Evolutionary conservation across 192 early-diverging fungal genomes (phyloP).

Genomic region (Thamnidium elegans): DNA sequence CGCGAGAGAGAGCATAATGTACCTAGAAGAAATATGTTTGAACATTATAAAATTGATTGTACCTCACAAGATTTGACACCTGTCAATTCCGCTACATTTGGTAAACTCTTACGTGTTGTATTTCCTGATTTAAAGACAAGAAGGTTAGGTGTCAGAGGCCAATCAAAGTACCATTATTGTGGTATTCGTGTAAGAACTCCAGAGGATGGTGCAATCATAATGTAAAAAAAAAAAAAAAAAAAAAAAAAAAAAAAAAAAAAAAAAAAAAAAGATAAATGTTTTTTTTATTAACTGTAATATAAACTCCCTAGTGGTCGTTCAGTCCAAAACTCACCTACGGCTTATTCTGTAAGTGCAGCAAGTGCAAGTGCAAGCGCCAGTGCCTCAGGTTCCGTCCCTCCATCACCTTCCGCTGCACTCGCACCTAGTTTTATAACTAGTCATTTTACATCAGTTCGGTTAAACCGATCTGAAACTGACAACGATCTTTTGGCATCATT

Average conservation of each 20-base stretch:
- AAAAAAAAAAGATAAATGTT: no score
- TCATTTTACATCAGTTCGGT: no score
- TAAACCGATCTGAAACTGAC: neutral
- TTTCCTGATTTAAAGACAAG: conserved; percentile 51
- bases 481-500: neutral
- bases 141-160: conserved; percentile 43
- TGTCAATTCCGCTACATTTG: conserved; percentile 53
- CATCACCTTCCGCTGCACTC: neutral
- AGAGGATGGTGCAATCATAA: neutral
- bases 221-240: neutral
- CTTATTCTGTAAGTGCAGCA: no score
- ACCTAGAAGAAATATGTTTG: conserved; percentile 44
- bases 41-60: conserved; percentile 45
- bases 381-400: no score
- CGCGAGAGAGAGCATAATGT: conserved; percentile 38
- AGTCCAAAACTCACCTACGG: no score
- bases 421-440: neutral
- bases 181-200: conserved; percentile 31
- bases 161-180: conserved; percentile 53
- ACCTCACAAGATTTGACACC: conserved; percentile 32
- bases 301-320: no score
- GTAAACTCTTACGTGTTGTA: conserved; percentile 47
- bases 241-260: no score
- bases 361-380: no score
- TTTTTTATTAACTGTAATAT: no score